These are phyloP conservation scores for Pichia manshurica DNA, from an alignment of 805 yeast genomes.

Conservation along the genomic window DNA sequence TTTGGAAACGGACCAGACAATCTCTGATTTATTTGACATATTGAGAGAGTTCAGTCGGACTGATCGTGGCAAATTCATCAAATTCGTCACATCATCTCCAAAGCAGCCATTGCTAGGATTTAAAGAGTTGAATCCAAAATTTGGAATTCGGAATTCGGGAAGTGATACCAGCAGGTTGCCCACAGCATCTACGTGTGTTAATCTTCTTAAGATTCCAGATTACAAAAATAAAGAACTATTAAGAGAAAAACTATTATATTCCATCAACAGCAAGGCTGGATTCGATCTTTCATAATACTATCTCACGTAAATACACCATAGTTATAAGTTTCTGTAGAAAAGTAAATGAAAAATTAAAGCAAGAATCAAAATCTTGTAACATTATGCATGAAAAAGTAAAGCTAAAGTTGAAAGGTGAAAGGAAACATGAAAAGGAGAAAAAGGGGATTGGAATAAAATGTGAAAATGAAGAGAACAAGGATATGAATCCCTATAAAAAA, in stretches of 20 bases:
- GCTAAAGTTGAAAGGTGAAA: too few relatives aligned
- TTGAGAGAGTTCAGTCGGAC: constrained; percentile 57
- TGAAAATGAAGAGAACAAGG: neutral
- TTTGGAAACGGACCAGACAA: constrained; percentile 48
- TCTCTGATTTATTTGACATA: constrained; percentile 68
- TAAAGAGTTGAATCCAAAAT: constrained; percentile 61
- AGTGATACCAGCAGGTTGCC: constrained; percentile 57
- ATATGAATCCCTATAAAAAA: too few relatives aligned
- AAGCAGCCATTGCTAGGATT: constrained; percentile 91
- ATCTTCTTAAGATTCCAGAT: constrained; percentile 79
- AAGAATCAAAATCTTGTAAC: too few relatives aligned
- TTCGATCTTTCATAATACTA: constrained; percentile 62
- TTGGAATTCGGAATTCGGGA: constrained; percentile 75
- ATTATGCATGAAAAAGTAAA: too few relatives aligned
- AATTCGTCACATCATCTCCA: constrained; percentile 89
- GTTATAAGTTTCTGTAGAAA: neutral
- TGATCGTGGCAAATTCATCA: constrained; percentile 63
- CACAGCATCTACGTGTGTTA: constrained; percentile 90
- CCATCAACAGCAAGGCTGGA: constrained; percentile 79
- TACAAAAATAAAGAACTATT: constrained; percentile 57
- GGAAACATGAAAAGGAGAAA: too few relatives aligned
- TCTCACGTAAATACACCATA: neutral
- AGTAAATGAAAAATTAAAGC: too few relatives aligned
- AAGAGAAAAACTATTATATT: constrained; percentile 60
- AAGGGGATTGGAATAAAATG: neutral